These are phyloP conservation scores for Lepidium didymum DNA, from an alignment of 345 rosid genomes.

Conservation along the genomic window DNA sequence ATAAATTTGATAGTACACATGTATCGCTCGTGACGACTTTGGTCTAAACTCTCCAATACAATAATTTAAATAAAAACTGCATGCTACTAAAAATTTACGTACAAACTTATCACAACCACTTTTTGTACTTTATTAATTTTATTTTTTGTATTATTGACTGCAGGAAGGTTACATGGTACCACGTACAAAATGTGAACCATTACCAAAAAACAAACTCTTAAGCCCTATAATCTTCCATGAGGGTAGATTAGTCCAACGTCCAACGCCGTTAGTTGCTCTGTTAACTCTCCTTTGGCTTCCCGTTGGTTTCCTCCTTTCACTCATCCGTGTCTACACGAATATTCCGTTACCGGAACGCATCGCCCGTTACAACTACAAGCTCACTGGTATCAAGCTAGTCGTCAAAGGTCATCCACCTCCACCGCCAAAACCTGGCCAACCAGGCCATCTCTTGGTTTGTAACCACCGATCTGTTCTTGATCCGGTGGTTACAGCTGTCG, in stretches of 20 bases:
- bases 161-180: conserved; percentile 96
- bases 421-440: conserved; percentile 57
- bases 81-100: conserved; percentile 10
- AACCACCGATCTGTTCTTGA: conserved; percentile 86
- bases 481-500: conserved; percentile 78
- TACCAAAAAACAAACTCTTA: conserved; percentile 69
- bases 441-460: conserved; percentile 80
- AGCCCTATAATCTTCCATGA: conserved; percentile 86
- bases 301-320: conserved; percentile 70
- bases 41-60: neutral
- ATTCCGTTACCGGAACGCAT: conserved; percentile 85
- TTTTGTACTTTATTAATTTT: neutral
- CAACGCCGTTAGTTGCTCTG: conserved; percentile 66
- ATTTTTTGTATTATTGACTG: conserved; percentile 30
- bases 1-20: conserved; percentile 3
- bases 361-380: conserved; percentile 84
- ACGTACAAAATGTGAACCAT: conserved; percentile 51
- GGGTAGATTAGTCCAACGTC: conserved; percentile 85
- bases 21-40: conserved; percentile 7
- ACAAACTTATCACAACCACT: neutral
- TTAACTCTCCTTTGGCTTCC: conserved; percentile 78
- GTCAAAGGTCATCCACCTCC: conserved; percentile 80
- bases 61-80: conserved; percentile 7
- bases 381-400: conserved; percentile 77
- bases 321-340: conserved; percentile 83